Evolutionary conservation across 352 stramenopile genomes (phyloP).

Genomic region (Globisporangium barbulae): DNA sequence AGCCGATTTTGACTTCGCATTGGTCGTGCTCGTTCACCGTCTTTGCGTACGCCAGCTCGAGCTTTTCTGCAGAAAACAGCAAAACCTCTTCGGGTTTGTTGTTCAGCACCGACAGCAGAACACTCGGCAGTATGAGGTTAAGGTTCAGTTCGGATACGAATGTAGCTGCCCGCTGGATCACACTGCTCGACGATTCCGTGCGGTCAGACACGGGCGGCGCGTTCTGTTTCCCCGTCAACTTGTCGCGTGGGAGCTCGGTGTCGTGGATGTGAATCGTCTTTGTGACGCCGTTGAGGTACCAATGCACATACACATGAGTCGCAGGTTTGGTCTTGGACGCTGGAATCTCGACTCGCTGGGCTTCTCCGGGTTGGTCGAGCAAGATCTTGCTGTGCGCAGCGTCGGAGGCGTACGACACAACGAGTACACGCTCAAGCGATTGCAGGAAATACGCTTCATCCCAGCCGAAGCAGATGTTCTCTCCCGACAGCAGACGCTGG

Average conservation of each 20-base stretch:
- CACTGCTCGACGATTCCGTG: slow-evolving; percentile 9
- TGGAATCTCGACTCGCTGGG: slow-evolving; percentile 60
- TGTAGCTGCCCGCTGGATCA: slow-evolving; percentile 22
- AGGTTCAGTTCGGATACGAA: slow-evolving; percentile 55
- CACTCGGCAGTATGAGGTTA: slow-evolving; percentile 52
- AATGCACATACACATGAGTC: slow-evolving; percentile 59
- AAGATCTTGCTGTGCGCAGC: slow-evolving; percentile 49
- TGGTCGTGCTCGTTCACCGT: slow-evolving; percentile 73
- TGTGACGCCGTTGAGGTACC: slow-evolving; percentile 79
- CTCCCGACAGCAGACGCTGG: slow-evolving; percentile 61
- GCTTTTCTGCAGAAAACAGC: slow-evolving; percentile 61
- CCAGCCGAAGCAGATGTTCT: slow-evolving; percentile 81
- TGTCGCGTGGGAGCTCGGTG: slow-evolving; percentile 50
- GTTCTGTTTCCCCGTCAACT: slow-evolving; percentile 57
- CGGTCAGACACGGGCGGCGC: slow-evolving; percentile 1
- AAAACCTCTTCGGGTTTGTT: slow-evolving; percentile 68
- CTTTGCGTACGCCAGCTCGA: slow-evolving; percentile 66
- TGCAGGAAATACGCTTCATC: slow-evolving; percentile 81
- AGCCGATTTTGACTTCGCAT: slow-evolving; percentile 78
- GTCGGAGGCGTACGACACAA: slow-evolving; percentile 51
- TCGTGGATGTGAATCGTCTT: slow-evolving; percentile 83
- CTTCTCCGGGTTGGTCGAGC: slow-evolving; percentile 70
- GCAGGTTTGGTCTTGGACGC: slow-evolving; percentile 26
- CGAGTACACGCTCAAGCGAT: slow-evolving; percentile 57
- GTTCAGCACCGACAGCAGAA: slow-evolving; percentile 77